Base-by-base conservation (phyloP, 352 stramenopile genomes). In the Phytophthora podocarpi region DNA sequence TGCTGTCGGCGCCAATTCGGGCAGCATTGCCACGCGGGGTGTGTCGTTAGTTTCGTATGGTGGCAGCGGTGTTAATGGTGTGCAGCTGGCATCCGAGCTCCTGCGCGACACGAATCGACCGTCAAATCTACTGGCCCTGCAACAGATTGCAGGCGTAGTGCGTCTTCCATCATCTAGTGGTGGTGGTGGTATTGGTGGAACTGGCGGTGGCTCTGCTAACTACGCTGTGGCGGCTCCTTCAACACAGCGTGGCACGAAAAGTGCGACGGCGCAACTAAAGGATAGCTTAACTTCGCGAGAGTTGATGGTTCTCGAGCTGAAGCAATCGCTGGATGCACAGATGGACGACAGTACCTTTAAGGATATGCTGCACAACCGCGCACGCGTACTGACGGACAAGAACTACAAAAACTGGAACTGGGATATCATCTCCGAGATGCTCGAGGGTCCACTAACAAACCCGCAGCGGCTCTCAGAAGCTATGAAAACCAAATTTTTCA, bases 401-500 rank as follows among this genome's bases (percentile, higher is more conserved):
- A 95, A 97, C 52, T 97, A 90, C 67, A 94, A 82, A 40, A 93
- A 93, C 51, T 97, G 89, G 89, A 95, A 97, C 59, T 97, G 89
- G 89, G 86, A 95, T 48, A 91, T 97, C 53, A 95, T 97, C 59
- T 90, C 87, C 1, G 87, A 97, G 52, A 76, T 97, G 64, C 67
- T 97, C 0, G 87, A 96, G 67, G 89, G 89, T 1, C 82, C 87
- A 16, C 64, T 97, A 12, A 93, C 87, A 5, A 96, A 97, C 56
- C 87, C 86, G 1, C 82, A 92, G 46, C 78, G 89, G 5, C 76
- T 95, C 1, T 95, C 87, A 0, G 89, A 97, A 59, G 87, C 89
- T 3, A 95, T 97, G 85, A 95, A 94, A 65, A 96, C 89, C n/a
- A 97, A 97, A 67, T 97, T 97, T 55, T 96, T 96, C 60, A 96